Percentiles rank a stretch among this genome's conserved stretches.
Conservation (phyloP, 495 filamentous ascomycete genomes). For the Penicillium verhagenii region DNA sequence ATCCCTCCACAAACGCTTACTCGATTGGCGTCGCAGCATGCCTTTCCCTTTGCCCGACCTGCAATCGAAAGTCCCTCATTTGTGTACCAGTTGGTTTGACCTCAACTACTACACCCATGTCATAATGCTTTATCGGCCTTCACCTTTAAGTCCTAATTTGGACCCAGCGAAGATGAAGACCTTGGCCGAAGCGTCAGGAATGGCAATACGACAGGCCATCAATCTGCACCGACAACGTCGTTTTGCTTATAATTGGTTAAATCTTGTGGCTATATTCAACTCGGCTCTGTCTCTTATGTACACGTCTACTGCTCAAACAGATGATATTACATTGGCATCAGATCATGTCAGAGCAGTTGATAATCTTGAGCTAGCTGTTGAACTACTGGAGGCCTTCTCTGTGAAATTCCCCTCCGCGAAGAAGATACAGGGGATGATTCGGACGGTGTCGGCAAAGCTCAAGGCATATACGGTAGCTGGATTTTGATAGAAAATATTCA, state of each 20-base stretch:
- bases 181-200: slow-evolving; percentile 32
- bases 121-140: slow-evolving; percentile 39
- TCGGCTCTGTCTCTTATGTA: slow-evolving; percentile 39
- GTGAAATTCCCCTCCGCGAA: slow-evolving; percentile 34
- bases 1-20: slow-evolving; percentile 30
- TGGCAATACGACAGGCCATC: slow-evolving; percentile 38
- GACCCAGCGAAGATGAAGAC: slow-evolving; percentile 27
- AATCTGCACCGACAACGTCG: slow-evolving; percentile 34
- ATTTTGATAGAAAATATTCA: neutral
- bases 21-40: slow-evolving; percentile 41
- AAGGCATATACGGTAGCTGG: slow-evolving; percentile 7
- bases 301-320: slow-evolving; percentile 30
- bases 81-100: slow-evolving; percentile 41
- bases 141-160: slow-evolving; percentile 30
- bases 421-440: slow-evolving; percentile 35
- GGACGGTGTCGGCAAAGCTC: slow-evolving; percentile 16
- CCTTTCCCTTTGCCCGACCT: slow-evolving; percentile 40
- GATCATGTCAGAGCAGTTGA: slow-evolving; percentile 26
- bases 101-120: slow-evolving; percentile 42
- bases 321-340: slow-evolving; percentile 20
- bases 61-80: slow-evolving; percentile 35
- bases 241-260: slow-evolving; percentile 44
- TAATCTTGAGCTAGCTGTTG: slow-evolving; percentile 32
- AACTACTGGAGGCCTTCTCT: slow-evolving; percentile 32
- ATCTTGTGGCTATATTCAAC: slow-evolving; percentile 36